A percentile compares a stretch with the other conserved stretches of the same genome.
Evolutionary conservation across 768 basidiomycete species (phyloP).

Genomic region (Cystobasidium ongulense): DNA sequence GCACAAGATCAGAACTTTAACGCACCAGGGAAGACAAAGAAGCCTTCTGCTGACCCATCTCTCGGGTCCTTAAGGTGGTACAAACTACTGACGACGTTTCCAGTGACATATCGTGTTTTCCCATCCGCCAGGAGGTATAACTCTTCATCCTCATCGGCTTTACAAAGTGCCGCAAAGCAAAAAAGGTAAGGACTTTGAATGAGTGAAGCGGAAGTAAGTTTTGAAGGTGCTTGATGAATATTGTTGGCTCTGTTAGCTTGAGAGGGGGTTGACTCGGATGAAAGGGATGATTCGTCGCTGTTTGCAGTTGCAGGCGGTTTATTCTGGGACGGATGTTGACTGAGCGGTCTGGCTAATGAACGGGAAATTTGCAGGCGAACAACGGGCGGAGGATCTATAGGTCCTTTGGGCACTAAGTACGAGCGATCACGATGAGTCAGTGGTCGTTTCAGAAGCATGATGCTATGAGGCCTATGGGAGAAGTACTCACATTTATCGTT

Average conservation of each 20-base stretch:
- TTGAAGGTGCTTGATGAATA: not conserved
- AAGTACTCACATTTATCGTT: conserved; percentile 23
- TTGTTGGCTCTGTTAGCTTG: not conserved
- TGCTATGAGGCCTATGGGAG: not conserved
- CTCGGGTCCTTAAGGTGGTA: conserved; percentile 24
- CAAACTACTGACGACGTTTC: conserved; percentile 22
- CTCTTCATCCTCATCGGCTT: conserved; percentile 26
- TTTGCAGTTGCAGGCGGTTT: not conserved
- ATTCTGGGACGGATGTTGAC: not conserved
- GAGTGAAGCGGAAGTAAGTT: conserved; percentile 24
- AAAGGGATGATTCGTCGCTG: not conserved
- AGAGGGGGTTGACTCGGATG: not conserved
- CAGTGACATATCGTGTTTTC: conserved; percentile 4
- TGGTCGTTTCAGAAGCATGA: not conserved
- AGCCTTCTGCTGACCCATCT: conserved; percentile 24
- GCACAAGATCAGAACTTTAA: not conserved
- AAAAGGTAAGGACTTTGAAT: conserved; percentile 33
- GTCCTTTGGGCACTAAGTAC: conserved; percentile 18
- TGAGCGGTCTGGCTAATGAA: not conserved
- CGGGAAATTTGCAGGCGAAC: conserved; percentile 18
- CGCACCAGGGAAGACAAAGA: conserved; percentile 30
- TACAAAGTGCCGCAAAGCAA: conserved; percentile 32
- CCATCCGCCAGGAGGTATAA: not conserved
- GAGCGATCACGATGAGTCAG: not conserved
- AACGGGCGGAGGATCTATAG: conserved; percentile 25